Conservation (phyloP, 2,329 filamentous ascomycete genomes). For the Chaetomium sp. region DNA sequence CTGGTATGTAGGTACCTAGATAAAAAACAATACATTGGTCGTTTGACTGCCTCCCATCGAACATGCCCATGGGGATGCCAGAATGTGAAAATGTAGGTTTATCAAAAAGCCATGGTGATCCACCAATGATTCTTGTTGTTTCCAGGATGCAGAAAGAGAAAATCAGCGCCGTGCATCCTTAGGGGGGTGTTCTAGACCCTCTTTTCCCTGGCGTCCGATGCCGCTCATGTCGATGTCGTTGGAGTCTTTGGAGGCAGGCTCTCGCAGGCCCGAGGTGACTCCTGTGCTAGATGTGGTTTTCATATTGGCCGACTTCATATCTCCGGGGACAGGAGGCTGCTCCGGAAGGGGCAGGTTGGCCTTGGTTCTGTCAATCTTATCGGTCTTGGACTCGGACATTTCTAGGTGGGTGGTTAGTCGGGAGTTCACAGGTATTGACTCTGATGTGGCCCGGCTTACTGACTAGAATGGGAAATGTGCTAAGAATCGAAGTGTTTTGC, state of each 20-base stretch:
- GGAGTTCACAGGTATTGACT: background rate
- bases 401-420: slow-evolving; percentile 10
- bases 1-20: background rate
- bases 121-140: background rate
- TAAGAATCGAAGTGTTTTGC: background rate
- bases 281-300: slow-evolving; percentile 63
- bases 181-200: slow-evolving; percentile 39
- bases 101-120: background rate
- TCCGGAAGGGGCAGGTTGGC: slow-evolving; percentile 79
- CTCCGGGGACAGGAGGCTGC: slow-evolving; percentile 72
- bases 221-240: slow-evolving; percentile 58
- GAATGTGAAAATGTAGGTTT: background rate
- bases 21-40: background rate
- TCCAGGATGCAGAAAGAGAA: background rate
- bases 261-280: slow-evolving; percentile 56
- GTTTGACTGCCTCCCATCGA: background rate
- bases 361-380: slow-evolving; percentile 68
- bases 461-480: background rate
- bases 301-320: slow-evolving; percentile 74
- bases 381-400: slow-evolving; percentile 58
- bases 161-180: slow-evolving; percentile 22
- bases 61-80: background rate
- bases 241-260: slow-evolving; percentile 58
- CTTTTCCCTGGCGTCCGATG: slow-evolving; percentile 66
- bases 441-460: background rate